These are phyloP conservation scores for Euphorbia schlechtendalii DNA, from an alignment of 441 rosid genomes.

Conservation along the genomic window DNA sequence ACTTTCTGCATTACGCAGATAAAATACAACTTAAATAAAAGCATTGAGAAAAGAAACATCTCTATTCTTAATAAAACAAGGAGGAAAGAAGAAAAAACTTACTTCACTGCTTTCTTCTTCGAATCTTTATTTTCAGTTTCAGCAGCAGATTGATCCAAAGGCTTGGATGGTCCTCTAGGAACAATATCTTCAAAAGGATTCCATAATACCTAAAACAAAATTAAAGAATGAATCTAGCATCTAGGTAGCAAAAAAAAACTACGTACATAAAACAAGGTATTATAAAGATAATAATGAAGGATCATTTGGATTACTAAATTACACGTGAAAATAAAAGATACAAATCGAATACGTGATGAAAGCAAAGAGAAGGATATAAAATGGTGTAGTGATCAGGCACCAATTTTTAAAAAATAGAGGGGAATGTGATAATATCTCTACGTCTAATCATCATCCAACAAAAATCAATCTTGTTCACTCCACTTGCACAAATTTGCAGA, in stretches of 20 bases:
- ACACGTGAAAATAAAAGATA: not conserved
- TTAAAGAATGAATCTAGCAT: constrained; percentile 13
- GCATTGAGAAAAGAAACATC: not conserved
- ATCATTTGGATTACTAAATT: not conserved
- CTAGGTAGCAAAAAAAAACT: not conserved
- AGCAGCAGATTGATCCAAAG: constrained; percentile 23
- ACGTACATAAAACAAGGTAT: not conserved
- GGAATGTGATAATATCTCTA: not conserved
- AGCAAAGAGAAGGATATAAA: not conserved
- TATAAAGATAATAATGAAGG: not conserved
- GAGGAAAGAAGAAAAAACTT: constrained; percentile 21
- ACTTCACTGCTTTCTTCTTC: constrained; percentile 74
- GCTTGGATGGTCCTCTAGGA: constrained; percentile 47
- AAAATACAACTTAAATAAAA: constrained; percentile 12
- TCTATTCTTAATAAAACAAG: not conserved
- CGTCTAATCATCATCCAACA: not conserved
- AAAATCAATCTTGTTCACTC: not conserved
- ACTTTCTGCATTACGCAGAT: constrained; percentile 47
- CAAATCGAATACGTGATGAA: not conserved
- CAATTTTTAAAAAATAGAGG: not conserved
- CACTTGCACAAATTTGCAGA: constrained; percentile 5
- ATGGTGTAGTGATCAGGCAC: not conserved
- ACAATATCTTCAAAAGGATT: constrained; percentile 93
- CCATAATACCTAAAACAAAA: constrained; percentile 59
- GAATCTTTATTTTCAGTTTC: constrained; percentile 47